Evolutionary conservation across 2,329 filamentous ascomycete genomes (phyloP).

Genomic region (Diaporthe citriasiana): DNA sequence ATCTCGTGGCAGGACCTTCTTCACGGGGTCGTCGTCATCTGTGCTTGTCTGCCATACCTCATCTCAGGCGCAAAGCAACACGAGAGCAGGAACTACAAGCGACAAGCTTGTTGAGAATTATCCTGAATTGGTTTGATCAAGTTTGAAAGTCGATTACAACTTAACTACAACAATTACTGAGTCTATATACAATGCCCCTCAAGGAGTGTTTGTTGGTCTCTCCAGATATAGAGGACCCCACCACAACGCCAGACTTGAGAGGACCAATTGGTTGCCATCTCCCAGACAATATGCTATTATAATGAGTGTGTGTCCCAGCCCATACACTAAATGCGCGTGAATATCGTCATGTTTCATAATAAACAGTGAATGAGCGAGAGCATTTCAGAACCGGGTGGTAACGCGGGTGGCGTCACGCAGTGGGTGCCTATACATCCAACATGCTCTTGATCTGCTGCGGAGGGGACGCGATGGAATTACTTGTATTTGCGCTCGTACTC

Average conservation of each 20-base stretch:
- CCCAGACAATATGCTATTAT: slow-evolving; percentile 10
- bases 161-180: slow-evolving; percentile 26
- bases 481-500: slow-evolving; percentile 62
- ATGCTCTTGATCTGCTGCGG: slow-evolving; percentile 71
- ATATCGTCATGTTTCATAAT: slow-evolving; percentile 27
- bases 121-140: neutral
- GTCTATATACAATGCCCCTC: slow-evolving; percentile 14
- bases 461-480: slow-evolving; percentile 60
- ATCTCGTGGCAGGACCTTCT: too few relatives aligned
- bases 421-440: slow-evolving; percentile 64
- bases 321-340: neutral
- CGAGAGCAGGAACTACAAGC: neutral
- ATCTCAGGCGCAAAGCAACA: neutral
- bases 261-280: slow-evolving; percentile 5
- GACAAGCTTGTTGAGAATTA: neutral
- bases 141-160: neutral
- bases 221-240: neutral
- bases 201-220: slow-evolving; percentile 12
- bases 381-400: neutral
- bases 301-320: slow-evolving; percentile 19
- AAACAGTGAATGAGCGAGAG: neutral
- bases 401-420: neutral
- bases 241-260: slow-evolving; percentile 9
- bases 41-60: too few relatives aligned
- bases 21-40: too few relatives aligned